These are phyloP conservation scores for Paraglomus occultum DNA, from an alignment of 192 early-diverging fungal species.

Conservation along the genomic window DNA sequence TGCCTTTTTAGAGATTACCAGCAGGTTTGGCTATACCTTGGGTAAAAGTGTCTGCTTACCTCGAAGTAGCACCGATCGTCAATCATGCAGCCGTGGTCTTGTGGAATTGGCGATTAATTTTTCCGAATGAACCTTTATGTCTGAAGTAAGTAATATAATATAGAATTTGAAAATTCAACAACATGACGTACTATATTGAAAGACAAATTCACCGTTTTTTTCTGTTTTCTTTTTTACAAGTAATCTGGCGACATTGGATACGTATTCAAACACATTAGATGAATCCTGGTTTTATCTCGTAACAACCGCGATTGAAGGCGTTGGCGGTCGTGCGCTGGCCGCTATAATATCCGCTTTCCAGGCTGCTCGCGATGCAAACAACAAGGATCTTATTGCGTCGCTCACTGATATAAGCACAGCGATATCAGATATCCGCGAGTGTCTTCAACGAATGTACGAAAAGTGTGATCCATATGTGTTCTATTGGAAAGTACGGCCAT, in stretches of 20 bases:
- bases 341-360: slow-evolving; percentile 69
- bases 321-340: slow-evolving; percentile 65
- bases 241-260: slow-evolving; percentile 81
- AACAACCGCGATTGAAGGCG: slow-evolving; percentile 83
- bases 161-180: background rate
- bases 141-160: slow-evolving; percentile 50
- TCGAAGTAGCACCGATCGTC: slow-evolving; percentile 84
- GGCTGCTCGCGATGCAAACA: slow-evolving; percentile 52
- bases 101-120: slow-evolving; percentile 93
- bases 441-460: slow-evolving; percentile 82
- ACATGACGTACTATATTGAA: background rate
- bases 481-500: slow-evolving; percentile 90
- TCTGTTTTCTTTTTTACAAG: slow-evolving; percentile 31
- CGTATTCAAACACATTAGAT: slow-evolving; percentile 84
- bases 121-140: slow-evolving; percentile 71
- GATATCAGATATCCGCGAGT: slow-evolving; percentile 50
- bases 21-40: slow-evolving; percentile 80
- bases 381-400: slow-evolving; percentile 46
- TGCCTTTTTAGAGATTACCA: slow-evolving; percentile 59
- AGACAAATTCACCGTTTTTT: slow-evolving; percentile 4
- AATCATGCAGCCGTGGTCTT: slow-evolving; percentile 84
- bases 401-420: slow-evolving; percentile 57
- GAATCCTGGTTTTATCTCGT: slow-evolving; percentile 98
- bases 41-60: slow-evolving; percentile 65
- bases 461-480: slow-evolving; percentile 94